A percentile compares a stretch with the other conserved stretches of the same genome.
Conservation (phyloP, 1,284 basidiomycete genomes). For the Cutaneotrichosporon mucoides region DNA sequence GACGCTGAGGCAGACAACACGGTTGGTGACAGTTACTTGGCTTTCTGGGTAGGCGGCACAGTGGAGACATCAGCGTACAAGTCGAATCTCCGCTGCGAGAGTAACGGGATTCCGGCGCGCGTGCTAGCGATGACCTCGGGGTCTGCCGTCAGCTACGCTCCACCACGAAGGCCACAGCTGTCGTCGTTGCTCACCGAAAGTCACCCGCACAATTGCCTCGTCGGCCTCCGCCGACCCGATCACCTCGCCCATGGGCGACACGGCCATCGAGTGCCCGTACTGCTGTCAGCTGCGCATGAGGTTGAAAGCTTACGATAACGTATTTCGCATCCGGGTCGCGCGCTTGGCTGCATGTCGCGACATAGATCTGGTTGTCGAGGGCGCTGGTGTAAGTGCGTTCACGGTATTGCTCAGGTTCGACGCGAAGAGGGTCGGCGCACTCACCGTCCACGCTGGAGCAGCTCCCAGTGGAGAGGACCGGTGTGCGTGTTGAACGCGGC, state of each 20-base stretch:
- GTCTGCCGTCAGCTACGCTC: slow-evolving; percentile 52
- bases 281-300: slow-evolving; percentile 34
- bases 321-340: slow-evolving; percentile 61
- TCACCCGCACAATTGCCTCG: slow-evolving; percentile 69
- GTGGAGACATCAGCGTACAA: slow-evolving; percentile 14
- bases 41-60: slow-evolving; percentile 1
- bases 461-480: slow-evolving; percentile 87
- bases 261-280: slow-evolving; percentile 81
- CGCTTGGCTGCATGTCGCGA: slow-evolving; percentile 86
- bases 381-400: slow-evolving; percentile 53
- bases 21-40: slow-evolving; percentile 37
- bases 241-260: slow-evolving; percentile 76
- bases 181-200: slow-evolving; percentile 59
- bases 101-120: slow-evolving; percentile 75
- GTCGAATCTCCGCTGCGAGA: slow-evolving; percentile 58
- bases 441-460: slow-evolving; percentile 63
- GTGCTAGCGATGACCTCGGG: slow-evolving; percentile 61
- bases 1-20: no score
- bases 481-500: slow-evolving; percentile 85
- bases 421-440: neutral
- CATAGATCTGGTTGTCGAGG: slow-evolving; percentile 84
- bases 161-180: no score
- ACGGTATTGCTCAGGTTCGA: no score
- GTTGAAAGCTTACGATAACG: slow-evolving; percentile 56
- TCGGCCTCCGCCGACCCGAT: slow-evolving; percentile 65